Evolutionary conservation across 371 early-diverging fungal genomes (phyloP).

Genomic region (Amoeboaphelidium protococcarum): DNA sequence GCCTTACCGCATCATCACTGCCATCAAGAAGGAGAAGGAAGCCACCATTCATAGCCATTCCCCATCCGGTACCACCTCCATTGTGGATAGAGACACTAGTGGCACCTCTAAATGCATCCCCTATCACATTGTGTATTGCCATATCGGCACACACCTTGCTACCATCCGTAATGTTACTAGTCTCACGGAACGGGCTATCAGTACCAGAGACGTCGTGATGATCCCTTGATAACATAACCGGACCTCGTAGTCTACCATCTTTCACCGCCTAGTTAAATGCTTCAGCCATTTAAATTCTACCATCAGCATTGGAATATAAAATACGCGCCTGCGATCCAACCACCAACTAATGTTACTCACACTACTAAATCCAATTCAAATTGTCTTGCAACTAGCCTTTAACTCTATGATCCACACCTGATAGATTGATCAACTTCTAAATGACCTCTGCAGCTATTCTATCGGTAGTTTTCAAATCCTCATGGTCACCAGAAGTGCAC

Average conservation of each 20-base stretch:
- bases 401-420: not conserved
- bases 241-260: slow-evolving; percentile 1
- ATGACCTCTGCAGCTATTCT: slow-evolving; percentile 1
- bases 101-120: slow-evolving; percentile 4
- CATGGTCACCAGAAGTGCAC: not conserved
- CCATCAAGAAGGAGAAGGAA: slow-evolving; percentile 3
- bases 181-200: slow-evolving; percentile 3
- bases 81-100: slow-evolving; percentile 4
- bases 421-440: not conserved
- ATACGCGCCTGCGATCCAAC: slow-evolving; percentile 3
- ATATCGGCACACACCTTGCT: slow-evolving; percentile 2
- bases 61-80: slow-evolving; percentile 4
- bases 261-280: slow-evolving; percentile 2
- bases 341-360: slow-evolving; percentile 1
- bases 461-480: slow-evolving; percentile 1
- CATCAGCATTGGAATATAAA: slow-evolving; percentile 4
- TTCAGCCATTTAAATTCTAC: not conserved
- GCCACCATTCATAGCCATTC: slow-evolving; percentile 3
- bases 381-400: not conserved
- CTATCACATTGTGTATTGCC: slow-evolving; percentile 3
- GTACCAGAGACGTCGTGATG: slow-evolving; percentile 6
- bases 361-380: not conserved
- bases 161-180: slow-evolving; percentile 1
- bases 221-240: slow-evolving; percentile 4
- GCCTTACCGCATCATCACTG: not conserved